A percentile compares a stretch with the other conserved stretches of the same genome.
These are phyloP conservation scores for Lentinula guzmanii DNA, from an alignment of 768 basidiomycete genomes.

Conservation along the genomic window DNA sequence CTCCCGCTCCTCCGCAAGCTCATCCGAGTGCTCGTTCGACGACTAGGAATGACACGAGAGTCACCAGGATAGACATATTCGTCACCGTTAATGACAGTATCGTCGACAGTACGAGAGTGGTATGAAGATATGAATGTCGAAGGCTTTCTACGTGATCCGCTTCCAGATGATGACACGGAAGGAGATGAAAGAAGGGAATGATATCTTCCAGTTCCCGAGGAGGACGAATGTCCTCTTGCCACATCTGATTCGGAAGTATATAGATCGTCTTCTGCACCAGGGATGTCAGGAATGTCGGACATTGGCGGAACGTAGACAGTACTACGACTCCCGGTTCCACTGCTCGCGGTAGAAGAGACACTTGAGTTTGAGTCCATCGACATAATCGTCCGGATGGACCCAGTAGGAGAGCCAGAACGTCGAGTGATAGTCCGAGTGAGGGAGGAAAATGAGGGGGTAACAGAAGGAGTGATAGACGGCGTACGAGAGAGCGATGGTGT, in stretches of 20 bases:
- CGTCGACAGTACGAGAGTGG: conserved; percentile 67
- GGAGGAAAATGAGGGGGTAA: conserved; percentile 30
- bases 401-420: conserved; percentile 36
- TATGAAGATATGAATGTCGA: conserved; percentile 52
- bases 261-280: conserved; percentile 31
- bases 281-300: conserved; percentile 60
- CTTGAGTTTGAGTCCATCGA: conserved; percentile 45
- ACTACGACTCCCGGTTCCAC: conserved; percentile 53
- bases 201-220: conserved; percentile 2
- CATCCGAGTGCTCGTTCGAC: conserved; percentile 37
- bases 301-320: conserved; percentile 77
- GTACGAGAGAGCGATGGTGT: conserved; percentile 39
- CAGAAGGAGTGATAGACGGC: conserved; percentile 39
- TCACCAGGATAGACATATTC: conserved; percentile 71
- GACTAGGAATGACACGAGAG: conserved; percentile 63
- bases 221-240: neutral
- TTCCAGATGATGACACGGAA: conserved; percentile 38
- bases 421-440: conserved; percentile 2
- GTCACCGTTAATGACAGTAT: conserved; percentile 59
- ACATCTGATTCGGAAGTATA: conserved; percentile 11
- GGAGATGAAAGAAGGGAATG: conserved; percentile 3
- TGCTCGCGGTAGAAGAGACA: conserved; percentile 31
- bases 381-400: conserved; percentile 65
- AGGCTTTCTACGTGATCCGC: conserved; percentile 19
- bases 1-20: conserved; percentile 63